Evolutionary conservation across 257 asterid species (phyloP), one percentile per base, ranked within the genome.

Genomic region (Gynochthodes officinalis): DNA sequence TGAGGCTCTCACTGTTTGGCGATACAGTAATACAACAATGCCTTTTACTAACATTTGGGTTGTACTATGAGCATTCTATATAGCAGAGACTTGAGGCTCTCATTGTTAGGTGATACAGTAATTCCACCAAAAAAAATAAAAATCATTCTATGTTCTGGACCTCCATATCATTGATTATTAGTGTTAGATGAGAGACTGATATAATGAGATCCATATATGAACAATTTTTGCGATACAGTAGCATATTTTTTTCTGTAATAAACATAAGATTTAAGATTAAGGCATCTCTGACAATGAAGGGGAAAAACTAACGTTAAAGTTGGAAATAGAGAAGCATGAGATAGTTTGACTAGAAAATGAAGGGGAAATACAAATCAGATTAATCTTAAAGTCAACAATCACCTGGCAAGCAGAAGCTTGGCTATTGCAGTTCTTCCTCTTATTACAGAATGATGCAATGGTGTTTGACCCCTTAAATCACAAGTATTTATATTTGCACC

Each of bases 401-500:
- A 92, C 98, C 98, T 89, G 14, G 84, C 61, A 62, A 93, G 86
- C 73, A 93, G 77, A 67, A 89, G 83, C 74, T 93, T 93, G 25
- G 91, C 84, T 54, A 86, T 83, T 70, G 81, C 84, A 64, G 60
- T 75, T 83, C 94, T 79, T 70, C 96, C 96, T 82, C 91, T 82
- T 40, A 81, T 62, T 67, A 91, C 80, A 82, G 96, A 75, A 69
- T 93, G 92, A 81, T 93, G 96, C 81, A 93, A 86, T 7, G 98
- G 93, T 5, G 97, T 89, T 74, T 82, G 89, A 33, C 91, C 96
- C 86, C 72, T 87, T 48, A 88, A 83, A 79, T 93, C 98, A 67
- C 83, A 69, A 60, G 85, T 70, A 75, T 83, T 82, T 42, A 88
- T 64, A 42, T 83, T 80, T 58, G 96, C 97, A 69, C 98, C 96